These are phyloP conservation scores for Pseudopithomyces chartarum DNA, from an alignment of 2,329 filamentous ascomycete species.

Conservation along the genomic window DNA sequence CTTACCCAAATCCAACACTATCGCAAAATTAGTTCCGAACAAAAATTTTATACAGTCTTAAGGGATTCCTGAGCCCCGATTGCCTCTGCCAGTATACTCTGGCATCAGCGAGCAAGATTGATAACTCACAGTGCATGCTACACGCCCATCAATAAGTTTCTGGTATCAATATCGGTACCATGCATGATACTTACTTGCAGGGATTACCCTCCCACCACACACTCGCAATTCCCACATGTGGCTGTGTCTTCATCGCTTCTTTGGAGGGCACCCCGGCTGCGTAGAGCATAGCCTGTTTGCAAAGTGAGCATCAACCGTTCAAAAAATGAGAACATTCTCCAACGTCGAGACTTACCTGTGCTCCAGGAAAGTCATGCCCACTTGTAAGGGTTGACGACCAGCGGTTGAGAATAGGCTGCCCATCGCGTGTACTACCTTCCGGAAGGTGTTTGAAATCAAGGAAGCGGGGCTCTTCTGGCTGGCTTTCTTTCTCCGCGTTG, in stretches of 20 bases:
- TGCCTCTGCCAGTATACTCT: conserved; percentile 8
- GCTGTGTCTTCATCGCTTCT: conserved; percentile 84
- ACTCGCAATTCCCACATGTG: conserved; percentile 87
- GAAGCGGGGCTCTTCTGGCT: conserved; percentile 52
- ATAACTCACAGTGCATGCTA: conserved; percentile 56
- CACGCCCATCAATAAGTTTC: conserved; percentile 22
- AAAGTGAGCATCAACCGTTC: background rate
- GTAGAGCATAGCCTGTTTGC: conserved; percentile 83
- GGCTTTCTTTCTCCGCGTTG: conserved; percentile 41
- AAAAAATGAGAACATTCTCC: conserved; percentile 8
- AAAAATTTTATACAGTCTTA: no score
- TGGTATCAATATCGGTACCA: conserved; percentile 10
- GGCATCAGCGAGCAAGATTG: conserved; percentile 1
- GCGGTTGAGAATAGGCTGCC: conserved; percentile 74
- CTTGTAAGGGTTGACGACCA: conserved; percentile 84
- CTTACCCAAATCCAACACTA: conserved; percentile 83
- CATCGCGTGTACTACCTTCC: conserved; percentile 59
- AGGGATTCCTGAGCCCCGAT: background rate
- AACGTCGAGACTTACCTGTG: conserved; percentile 64
- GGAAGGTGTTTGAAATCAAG: conserved; percentile 62
- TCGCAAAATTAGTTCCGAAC: conserved; percentile 1
- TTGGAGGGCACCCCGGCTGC: conserved; percentile 84
- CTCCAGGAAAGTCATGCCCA: conserved; percentile 88
- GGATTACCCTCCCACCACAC: conserved; percentile 99
- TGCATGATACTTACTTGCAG: conserved; percentile 72